Percentiles rank a stretch among this genome's conserved stretches.
phyloP scores from a whole-genome alignment of 345 rosid species.

The Ceriops tagal region DNA sequence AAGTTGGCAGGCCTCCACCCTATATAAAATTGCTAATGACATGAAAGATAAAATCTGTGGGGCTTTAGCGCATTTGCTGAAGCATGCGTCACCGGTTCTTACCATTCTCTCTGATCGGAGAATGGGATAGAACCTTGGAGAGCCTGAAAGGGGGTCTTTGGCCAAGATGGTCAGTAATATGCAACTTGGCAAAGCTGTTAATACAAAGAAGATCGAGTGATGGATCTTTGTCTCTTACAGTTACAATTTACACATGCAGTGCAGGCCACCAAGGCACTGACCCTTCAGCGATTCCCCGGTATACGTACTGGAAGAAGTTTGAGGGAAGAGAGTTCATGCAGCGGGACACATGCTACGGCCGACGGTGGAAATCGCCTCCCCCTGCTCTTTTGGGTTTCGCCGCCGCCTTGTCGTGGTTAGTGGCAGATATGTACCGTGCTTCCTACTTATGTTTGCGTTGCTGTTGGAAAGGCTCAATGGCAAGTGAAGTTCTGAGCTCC shows the following conservation, averaged over 20 bases:
- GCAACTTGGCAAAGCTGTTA: not conserved
- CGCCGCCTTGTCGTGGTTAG: no score
- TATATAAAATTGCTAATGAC: not conserved
- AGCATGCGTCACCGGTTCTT: not conserved
- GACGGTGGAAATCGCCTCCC: not conserved
- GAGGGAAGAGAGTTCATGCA: conserved; percentile 4
- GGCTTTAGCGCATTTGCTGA: conserved; percentile 1
- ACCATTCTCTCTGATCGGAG: not conserved
- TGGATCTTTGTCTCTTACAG: not conserved
- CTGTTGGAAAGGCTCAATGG: not conserved
- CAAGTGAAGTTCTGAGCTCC: not conserved
- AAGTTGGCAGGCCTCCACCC: not conserved
- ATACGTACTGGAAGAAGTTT: not conserved
- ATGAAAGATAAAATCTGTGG: not conserved
- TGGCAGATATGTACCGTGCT: no score
- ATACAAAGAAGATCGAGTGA: conserved; percentile 9
- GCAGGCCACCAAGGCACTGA: not conserved
- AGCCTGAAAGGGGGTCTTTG: not conserved
- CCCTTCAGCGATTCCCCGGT: not conserved
- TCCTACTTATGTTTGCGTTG: no score
- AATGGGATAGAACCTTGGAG: not conserved
- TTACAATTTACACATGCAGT: not conserved
- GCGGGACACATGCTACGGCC: not conserved
- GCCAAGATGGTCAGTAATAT: not conserved
- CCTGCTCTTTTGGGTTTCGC: no score